Base-by-base conservation (phyloP, 2,329 filamentous ascomycete species). In the Fusarium vanettenii region DNA sequence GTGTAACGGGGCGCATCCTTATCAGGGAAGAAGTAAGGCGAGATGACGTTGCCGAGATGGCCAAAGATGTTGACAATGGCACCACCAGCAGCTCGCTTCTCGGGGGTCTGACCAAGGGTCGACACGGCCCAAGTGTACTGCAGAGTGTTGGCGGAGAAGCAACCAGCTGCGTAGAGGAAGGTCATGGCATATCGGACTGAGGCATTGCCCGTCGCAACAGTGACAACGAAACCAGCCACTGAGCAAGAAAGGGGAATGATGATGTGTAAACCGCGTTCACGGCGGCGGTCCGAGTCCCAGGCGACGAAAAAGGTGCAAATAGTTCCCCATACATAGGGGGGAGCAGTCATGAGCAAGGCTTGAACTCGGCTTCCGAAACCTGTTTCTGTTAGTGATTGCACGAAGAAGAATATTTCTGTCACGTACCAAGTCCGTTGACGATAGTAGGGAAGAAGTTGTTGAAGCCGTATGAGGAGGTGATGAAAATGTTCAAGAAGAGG, bases 231-330 rank as follows among this genome's bases (percentile, higher is more conserved):
- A 2, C 89, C 87, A 1, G 81, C 81, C 2, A 92, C 83, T 2
- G 88, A 88, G 37, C 92, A 82, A 37, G 84, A 87, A 13, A 91
- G 84, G 0, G 90, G 90, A 0, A 89, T 72, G 0, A 86, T 84
- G 62, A 92, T 87, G 76, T 92, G 91, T 71, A 87, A 86, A 76
- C 89, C 91, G 13, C 90, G 86, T 74, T 92, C 90, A n/a, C 88
- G 87, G 0, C 87, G 89, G 5, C 86, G 86, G 72, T 92, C 91
- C 5, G 89, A 89, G 74, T 91, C 88, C 86, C 89, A 90, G 18
- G 90, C 87, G 37, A 92, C 91, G 8, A 85, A 67, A 70, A 90
- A 89, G 0, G 89, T 87, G 2, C 86, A 89, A 16, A 92, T 83
- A 2, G 88, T 85, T n/a, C 85, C 86, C 6, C 89, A 81, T 5